Percentiles rank a stretch among this genome's conserved stretches.
Conservation (phyloP, 2,329 filamentous ascomycete species). For the Talaromyces atroroseus region DNA sequence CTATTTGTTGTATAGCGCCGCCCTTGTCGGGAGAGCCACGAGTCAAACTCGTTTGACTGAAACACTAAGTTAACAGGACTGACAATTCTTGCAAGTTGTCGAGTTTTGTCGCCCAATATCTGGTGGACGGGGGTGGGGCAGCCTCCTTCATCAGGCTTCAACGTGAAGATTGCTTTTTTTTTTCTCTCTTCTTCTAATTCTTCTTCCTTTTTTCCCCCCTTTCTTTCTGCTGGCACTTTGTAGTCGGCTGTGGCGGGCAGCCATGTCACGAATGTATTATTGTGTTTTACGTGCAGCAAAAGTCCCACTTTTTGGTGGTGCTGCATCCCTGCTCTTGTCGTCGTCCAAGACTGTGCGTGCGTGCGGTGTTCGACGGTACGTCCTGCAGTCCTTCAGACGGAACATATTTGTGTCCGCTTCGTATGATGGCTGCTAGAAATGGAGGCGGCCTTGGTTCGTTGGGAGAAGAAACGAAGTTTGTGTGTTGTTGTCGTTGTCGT, state of each 20-base stretch:
- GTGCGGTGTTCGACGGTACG: not conserved
- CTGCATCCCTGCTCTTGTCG: not conserved
- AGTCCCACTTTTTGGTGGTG: not conserved
- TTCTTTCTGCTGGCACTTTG: not conserved
- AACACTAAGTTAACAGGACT: not conserved
- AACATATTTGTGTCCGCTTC: not conserved
- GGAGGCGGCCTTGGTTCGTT: not conserved
- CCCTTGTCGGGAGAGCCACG: conserved; percentile 1
- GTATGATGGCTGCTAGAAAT: not conserved
- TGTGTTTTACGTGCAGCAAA: conserved; percentile 2
- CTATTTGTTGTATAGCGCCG: conserved; percentile 4
- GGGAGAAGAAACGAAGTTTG: not conserved
- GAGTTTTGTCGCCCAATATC: conserved; percentile 11
- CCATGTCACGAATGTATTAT: conserved; percentile 2
- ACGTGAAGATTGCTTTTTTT: not conserved
- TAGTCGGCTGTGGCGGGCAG: conserved; percentile 6
- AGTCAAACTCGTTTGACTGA: not conserved
- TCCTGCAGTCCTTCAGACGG: not conserved
- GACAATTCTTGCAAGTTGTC: conserved; percentile 1
- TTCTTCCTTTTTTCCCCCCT: not conserved
- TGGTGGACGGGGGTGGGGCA: conserved; percentile 2
- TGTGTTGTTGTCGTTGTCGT: not conserved
- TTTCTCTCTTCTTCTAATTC: no score
- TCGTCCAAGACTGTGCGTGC: not conserved
- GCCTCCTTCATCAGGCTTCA: conserved; percentile 11